These are phyloP conservation scores for Cucurbita moschata DNA, from an alignment of 306 rosid genomes.

Conservation along the genomic window DNA sequence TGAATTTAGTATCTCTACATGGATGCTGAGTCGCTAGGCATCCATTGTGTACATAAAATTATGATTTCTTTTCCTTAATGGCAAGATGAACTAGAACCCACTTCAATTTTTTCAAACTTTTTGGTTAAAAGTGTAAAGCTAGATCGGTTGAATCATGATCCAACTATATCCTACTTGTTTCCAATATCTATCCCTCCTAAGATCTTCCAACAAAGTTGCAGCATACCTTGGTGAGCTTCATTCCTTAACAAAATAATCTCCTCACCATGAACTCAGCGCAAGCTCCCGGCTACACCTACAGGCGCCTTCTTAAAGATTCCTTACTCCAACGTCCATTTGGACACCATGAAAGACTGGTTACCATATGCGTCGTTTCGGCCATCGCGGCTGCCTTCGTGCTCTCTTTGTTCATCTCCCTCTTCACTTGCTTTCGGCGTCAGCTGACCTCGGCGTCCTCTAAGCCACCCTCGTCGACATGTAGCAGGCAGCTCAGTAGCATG, in stretches of 20 bases:
- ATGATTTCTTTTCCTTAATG: not conserved
- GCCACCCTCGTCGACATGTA: not conserved
- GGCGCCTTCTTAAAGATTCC: constrained; percentile 5
- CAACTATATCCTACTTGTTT: not conserved
- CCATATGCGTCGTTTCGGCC: not conserved
- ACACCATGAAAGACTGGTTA: not conserved
- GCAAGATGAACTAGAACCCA: constrained; percentile 1
- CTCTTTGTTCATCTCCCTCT: not conserved
- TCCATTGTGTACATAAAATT: not conserved
- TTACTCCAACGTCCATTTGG: not conserved
- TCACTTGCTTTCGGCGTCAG: not conserved
- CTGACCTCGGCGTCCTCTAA: not conserved
- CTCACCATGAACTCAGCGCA: not conserved
- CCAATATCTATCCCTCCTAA: not conserved
- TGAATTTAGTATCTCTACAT: not conserved
- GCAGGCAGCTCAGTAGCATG: not conserved
- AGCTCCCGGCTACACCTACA: not conserved
- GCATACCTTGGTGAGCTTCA: not conserved
- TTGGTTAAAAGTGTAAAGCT: not conserved
- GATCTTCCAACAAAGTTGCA: not conserved
- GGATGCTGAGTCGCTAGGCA: constrained; percentile 3
- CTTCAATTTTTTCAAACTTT: not conserved
- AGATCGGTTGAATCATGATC: not conserved
- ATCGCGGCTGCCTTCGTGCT: not conserved
- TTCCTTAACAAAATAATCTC: not conserved